phyloP scores from a whole-genome alignment of 2,329 filamentous ascomycete species.

The Colletotrichum agaves region DNA sequence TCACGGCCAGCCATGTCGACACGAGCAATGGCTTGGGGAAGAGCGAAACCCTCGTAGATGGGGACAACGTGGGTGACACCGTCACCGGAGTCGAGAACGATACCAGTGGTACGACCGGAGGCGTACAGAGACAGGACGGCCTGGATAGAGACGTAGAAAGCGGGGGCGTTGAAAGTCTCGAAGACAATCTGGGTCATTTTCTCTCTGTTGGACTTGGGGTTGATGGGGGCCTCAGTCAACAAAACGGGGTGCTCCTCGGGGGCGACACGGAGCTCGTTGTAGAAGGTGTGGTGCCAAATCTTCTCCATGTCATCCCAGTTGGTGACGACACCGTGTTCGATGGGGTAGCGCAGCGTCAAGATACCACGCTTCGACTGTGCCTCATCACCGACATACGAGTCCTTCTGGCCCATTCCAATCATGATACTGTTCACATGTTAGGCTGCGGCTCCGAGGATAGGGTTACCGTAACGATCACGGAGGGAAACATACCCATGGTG shows the following conservation, averaged over 20 bases:
- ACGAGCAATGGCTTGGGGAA: slow-evolving; percentile 99
- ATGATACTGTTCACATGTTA: slow-evolving; percentile 81
- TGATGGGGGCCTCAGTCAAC: slow-evolving; percentile 99
- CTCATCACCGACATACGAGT: slow-evolving; percentile 99
- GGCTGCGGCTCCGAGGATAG: slow-evolving; percentile 38
- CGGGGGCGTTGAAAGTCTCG: slow-evolving; percentile 99
- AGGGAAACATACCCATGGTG: slow-evolving; percentile 90
- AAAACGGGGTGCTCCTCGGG: slow-evolving; percentile 99
- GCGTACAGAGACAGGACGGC: slow-evolving; percentile 99
- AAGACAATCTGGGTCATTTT: slow-evolving; percentile 99
- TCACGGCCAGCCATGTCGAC: slow-evolving; percentile 99
- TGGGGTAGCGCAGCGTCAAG: slow-evolving; percentile 98
- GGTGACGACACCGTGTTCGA: slow-evolving; percentile 99
- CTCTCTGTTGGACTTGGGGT: slow-evolving; percentile 99
- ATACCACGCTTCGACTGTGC: slow-evolving; percentile 99
- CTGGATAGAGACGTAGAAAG: slow-evolving; percentile 99
- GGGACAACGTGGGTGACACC: slow-evolving; percentile 99
- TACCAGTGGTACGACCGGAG: slow-evolving; percentile 99
- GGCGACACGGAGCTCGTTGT: slow-evolving; percentile 99
- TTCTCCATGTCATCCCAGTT: slow-evolving; percentile 99
- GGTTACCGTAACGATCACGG: slow-evolving; percentile 15
- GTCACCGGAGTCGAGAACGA: slow-evolving; percentile 99
- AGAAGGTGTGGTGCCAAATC: slow-evolving; percentile 99
- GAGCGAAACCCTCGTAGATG: slow-evolving; percentile 99
- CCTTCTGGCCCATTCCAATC: slow-evolving; percentile 99